These are phyloP conservation scores for Linum tenue DNA, from an alignment of 345 rosid genomes.

Conservation along the genomic window DNA sequence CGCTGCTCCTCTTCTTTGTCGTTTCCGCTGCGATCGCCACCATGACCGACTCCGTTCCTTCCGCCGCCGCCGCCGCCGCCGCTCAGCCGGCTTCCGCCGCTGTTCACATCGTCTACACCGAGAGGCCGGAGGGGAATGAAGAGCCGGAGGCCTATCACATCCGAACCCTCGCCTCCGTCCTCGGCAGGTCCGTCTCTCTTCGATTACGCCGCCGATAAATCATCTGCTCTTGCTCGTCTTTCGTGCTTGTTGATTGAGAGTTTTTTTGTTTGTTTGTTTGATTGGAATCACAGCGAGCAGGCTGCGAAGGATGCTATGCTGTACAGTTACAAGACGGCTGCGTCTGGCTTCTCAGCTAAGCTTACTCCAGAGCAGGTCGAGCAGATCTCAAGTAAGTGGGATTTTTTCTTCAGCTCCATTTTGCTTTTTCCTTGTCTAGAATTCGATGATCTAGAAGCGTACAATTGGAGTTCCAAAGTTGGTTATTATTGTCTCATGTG, in stretches of 20 bases:
- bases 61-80: not conserved
- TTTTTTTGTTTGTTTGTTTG: not conserved
- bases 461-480: too few species aligned
- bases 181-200: slow-evolving; percentile 45
- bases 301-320: slow-evolving; percentile 72
- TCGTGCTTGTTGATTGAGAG: not conserved
- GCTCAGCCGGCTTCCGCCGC: slow-evolving; percentile 30
- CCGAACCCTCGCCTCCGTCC: slow-evolving; percentile 63
- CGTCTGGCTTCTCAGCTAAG: slow-evolving; percentile 84
- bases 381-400: slow-evolving; percentile 60
- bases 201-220: not conserved
- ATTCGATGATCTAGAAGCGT: too few species aligned
- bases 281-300: slow-evolving; percentile 39
- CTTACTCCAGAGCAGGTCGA: slow-evolving; percentile 72
- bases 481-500: too few species aligned
- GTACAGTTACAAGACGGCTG: slow-evolving; percentile 71
- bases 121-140: slow-evolving; percentile 43
- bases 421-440: not conserved
- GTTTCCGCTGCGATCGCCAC: slow-evolving; percentile 10
- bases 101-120: slow-evolving; percentile 79
- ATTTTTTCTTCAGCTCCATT: not conserved
- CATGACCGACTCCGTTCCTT: slow-evolving; percentile 34
- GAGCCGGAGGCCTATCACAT: slow-evolving; percentile 57
- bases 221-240: slow-evolving; percentile 1
- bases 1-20: not conserved